phyloP scores from a whole-genome alignment of 116 monocot species.

The Trichopus zeylanicus region DNA sequence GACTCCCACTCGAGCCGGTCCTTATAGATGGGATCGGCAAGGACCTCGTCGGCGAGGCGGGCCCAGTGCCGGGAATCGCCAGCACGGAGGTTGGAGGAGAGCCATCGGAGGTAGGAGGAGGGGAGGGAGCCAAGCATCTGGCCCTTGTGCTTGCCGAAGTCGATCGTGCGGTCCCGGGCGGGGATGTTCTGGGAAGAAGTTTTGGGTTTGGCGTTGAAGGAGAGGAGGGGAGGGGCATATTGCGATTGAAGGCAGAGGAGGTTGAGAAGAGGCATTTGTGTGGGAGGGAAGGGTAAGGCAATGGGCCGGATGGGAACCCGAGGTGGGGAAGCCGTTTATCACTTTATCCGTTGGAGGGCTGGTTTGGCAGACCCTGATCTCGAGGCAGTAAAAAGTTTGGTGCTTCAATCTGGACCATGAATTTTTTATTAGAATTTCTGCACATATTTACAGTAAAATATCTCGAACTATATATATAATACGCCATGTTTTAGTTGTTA shows the following conservation, averaged over 20 bases:
- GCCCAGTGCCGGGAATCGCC: conserved; percentile 49
- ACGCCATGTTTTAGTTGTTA: no score
- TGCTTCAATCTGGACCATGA: no score
- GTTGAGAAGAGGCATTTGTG: background rate
- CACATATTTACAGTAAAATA: no score
- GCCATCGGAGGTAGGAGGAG: conserved; percentile 61
- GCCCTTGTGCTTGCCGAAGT: conserved; percentile 77
- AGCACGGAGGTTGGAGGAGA: conserved; percentile 41
- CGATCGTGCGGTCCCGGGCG: conserved; percentile 43
- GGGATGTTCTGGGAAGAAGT: conserved; percentile 2
- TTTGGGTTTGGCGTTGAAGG: background rate
- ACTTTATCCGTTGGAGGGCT: no score
- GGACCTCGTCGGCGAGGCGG: conserved; percentile 55
- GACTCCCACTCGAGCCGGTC: conserved; percentile 84
- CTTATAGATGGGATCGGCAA: conserved; percentile 54
- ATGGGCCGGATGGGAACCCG: no score
- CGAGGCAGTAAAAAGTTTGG: no score
- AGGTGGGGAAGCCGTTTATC: no score
- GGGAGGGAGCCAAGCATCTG: conserved; percentile 73
- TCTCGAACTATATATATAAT: no score
- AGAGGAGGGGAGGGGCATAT: conserved; percentile 1
- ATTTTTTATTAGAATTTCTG: no score
- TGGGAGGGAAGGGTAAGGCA: no score
- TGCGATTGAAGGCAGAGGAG: background rate
- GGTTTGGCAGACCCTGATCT: no score